Evolutionary conservation across 805 yeast genomes (phyloP).

Genomic region (Ogataea corticis): DNA sequence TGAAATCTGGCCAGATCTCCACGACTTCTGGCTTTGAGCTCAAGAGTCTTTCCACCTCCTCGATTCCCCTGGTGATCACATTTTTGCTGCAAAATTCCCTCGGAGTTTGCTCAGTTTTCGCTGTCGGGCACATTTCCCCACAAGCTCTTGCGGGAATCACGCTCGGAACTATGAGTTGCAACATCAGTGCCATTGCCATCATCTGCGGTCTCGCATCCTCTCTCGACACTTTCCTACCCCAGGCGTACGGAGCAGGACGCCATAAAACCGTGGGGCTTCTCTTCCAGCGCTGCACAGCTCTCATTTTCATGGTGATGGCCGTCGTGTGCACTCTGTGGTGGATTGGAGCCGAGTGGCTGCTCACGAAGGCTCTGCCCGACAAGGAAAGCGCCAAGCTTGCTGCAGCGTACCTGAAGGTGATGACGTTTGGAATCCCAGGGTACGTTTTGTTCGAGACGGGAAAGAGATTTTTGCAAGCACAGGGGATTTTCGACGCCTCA

Average conservation of each 20-base stretch:
- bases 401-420: slow-evolving; percentile 53
- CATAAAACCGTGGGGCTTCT: slow-evolving; percentile 66
- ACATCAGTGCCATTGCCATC: slow-evolving; percentile 71
- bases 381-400: slow-evolving; percentile 51
- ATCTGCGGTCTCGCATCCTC: slow-evolving; percentile 81
- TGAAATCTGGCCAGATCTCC: slow-evolving; percentile 42
- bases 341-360: slow-evolving; percentile 50
- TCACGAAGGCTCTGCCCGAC: slow-evolving; percentile 46
- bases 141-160: slow-evolving; percentile 75
- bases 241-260: slow-evolving; percentile 71
- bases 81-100: slow-evolving; percentile 70
- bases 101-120: slow-evolving; percentile 74
- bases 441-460: slow-evolving; percentile 65
- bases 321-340: slow-evolving; percentile 66
- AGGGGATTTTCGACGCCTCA: slow-evolving; percentile 78
- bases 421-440: slow-evolving; percentile 70
- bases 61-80: slow-evolving; percentile 63
- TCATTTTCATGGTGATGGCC: slow-evolving; percentile 49
- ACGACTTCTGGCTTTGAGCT: slow-evolving; percentile 43
- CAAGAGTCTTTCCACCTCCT: slow-evolving; percentile 39
- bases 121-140: slow-evolving; percentile 73
- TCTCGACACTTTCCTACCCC: slow-evolving; percentile 75
- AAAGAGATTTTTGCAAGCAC: slow-evolving; percentile 73
- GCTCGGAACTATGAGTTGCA: slow-evolving; percentile 75
- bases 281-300: slow-evolving; percentile 64